These are phyloP conservation scores for Bifiguratus adelaidae DNA, from an alignment of 192 early-diverging fungal species.

Conservation along the genomic window DNA sequence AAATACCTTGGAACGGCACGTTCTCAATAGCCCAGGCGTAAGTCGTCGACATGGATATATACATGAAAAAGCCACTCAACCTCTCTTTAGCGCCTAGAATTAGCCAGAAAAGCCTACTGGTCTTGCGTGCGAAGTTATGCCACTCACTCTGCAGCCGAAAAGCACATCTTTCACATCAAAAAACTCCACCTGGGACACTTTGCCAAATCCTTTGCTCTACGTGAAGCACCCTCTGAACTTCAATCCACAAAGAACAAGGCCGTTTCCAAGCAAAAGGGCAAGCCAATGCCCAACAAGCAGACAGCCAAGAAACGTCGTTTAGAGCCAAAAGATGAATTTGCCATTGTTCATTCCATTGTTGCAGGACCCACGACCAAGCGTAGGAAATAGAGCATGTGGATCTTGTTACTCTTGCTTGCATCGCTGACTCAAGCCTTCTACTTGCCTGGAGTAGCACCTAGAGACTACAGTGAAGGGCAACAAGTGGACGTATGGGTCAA, in stretches of 20 bases:
- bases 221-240: conserved; percentile 90
- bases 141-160: conserved; percentile 76
- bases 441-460: conserved; percentile 86
- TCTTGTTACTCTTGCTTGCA: conserved; percentile 5
- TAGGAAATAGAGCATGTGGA: too few species aligned
- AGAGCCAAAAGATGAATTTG: too few species aligned
- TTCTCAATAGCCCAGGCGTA: conserved; percentile 52
- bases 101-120: conserved; percentile 76
- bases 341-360: too few species aligned
- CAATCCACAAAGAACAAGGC: too few species aligned
- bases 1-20: conserved; percentile 58
- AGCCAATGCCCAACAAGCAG: too few species aligned
- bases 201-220: conserved; percentile 93
- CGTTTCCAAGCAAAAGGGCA: too few species aligned
- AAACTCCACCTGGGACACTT: conserved; percentile 94
- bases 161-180: conserved; percentile 89
- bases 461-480: conserved; percentile 64
- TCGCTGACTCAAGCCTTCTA: conserved; percentile 57
- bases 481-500: conserved; percentile 76
- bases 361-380: too few species aligned
- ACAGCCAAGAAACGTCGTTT: too few species aligned
- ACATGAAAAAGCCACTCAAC: not conserved
- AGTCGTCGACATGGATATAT: conserved; percentile 1
- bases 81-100: conserved; percentile 25
- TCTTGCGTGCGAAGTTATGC: conserved; percentile 91